A percentile compares a stretch with the other conserved stretches of the same genome.
phyloP scores from a whole-genome alignment of 441 rosid species.

The Corymbia calophylla region DNA sequence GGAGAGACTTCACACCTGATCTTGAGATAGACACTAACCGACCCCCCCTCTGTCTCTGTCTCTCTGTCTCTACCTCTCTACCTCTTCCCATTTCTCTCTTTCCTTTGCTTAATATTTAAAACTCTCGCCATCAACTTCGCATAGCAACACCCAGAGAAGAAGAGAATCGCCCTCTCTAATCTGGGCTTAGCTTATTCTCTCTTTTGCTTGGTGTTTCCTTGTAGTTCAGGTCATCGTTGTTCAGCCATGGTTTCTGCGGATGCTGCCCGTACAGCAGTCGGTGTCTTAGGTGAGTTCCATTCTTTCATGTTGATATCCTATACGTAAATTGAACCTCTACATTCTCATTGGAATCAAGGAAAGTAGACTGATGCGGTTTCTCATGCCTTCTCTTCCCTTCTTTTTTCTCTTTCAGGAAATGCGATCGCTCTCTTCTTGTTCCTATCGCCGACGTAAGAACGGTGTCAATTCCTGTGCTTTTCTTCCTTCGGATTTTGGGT shows the following conservation, averaged over 20 bases:
- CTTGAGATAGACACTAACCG: neutral
- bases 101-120: neutral
- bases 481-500: neutral
- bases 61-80: neutral
- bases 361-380: neutral
- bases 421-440: conserved; percentile 61
- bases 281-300: too few relatives aligned
- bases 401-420: conserved; percentile 49
- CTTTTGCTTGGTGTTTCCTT: neutral
- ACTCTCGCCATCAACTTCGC: neutral
- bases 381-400: neutral
- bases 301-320: too few relatives aligned
- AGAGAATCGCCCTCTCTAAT: neutral
- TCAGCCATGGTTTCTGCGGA: conserved; percentile 5
- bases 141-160: neutral
- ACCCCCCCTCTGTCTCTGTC: neutral
- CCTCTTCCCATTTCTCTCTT: neutral
- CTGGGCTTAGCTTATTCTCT: neutral
- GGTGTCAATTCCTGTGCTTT: neutral
- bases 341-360: neutral
- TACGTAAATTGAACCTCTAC: neutral
- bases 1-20: neutral
- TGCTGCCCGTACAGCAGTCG: neutral
- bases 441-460: conserved; percentile 72
- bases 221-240: neutral